phyloP scores from a whole-genome alignment of 1,284 basidiomycete genomes.

The Ustilago sp. region DNA sequence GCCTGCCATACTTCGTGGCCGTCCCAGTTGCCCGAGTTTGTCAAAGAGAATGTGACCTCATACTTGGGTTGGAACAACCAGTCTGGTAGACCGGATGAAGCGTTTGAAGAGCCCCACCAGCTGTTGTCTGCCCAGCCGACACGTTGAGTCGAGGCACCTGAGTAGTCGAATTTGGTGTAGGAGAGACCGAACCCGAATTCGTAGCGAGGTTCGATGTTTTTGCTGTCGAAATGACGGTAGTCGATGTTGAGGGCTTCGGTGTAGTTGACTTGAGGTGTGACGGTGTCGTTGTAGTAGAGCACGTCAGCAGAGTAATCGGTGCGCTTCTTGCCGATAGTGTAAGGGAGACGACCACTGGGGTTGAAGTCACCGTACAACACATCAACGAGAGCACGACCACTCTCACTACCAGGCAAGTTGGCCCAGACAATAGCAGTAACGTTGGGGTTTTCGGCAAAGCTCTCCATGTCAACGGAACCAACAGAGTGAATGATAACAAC shows the following conservation, averaged over 20 bases:
- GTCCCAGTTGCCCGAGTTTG: conserved; percentile 54
- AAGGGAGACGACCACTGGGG: conserved; percentile 61
- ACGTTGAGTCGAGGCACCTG: conserved; percentile 37
- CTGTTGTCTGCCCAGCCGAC: conserved; percentile 45
- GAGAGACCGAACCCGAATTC: conserved; percentile 61
- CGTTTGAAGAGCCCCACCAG: conserved; percentile 46
- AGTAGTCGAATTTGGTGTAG: conserved; percentile 61
- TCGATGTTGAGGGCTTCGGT: conserved; percentile 60
- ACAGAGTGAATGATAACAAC: conserved; percentile 61
- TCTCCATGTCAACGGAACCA: conserved; percentile 57
- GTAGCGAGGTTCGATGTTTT: conserved; percentile 56
- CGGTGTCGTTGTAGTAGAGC: conserved; percentile 46
- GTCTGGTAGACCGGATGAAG: conserved; percentile 44
- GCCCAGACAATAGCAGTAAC: conserved; percentile 62
- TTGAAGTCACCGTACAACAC: conserved; percentile 62
- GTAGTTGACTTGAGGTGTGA: conserved; percentile 57
- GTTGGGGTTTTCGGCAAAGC: conserved; percentile 59
- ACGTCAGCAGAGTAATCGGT: conserved; percentile 56
- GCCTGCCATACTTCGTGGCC: conserved; percentile 62
- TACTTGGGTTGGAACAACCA: conserved; percentile 60
- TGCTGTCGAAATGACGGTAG: conserved; percentile 56
- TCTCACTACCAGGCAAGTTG: conserved; percentile 58
- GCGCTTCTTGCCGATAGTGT: conserved; percentile 59
- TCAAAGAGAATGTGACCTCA: conserved; percentile 52
- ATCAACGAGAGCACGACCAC: conserved; percentile 53